phyloP scores from a whole-genome alignment of 2,329 filamentous ascomycete genomes.

The Allantophomopsis lycopodina region DNA sequence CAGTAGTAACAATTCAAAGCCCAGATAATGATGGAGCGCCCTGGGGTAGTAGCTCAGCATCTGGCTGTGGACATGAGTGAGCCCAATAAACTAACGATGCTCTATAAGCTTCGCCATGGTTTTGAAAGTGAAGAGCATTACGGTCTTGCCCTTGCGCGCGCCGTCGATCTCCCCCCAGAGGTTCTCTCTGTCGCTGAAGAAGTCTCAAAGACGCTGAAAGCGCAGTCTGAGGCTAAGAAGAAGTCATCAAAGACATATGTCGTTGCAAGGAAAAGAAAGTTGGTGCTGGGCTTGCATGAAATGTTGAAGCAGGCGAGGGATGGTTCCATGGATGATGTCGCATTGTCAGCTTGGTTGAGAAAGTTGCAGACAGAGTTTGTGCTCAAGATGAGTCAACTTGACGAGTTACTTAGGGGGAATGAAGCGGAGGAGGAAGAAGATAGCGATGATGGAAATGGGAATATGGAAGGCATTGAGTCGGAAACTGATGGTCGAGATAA shows the following conservation, averaged over 20 bases:
- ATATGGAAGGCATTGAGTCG: not conserved
- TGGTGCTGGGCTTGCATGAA: constrained; percentile 61
- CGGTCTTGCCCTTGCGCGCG: constrained; percentile 66
- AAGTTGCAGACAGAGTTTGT: constrained; percentile 66
- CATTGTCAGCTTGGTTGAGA: constrained; percentile 48
- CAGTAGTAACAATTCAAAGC: constrained; percentile 27
- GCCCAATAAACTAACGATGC: constrained; percentile 61
- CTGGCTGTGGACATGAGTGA: constrained; percentile 53
- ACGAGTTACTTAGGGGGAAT: constrained; percentile 34
- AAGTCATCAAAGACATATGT: constrained; percentile 42
- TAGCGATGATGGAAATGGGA: constrained; percentile 3
- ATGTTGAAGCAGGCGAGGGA: constrained; percentile 55
- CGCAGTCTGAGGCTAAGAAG: constrained; percentile 40
- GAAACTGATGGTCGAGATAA: not conserved
- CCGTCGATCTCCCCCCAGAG: constrained; percentile 55
- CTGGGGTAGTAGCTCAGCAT: constrained; percentile 73
- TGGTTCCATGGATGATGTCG: constrained; percentile 49
- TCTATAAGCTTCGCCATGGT: constrained; percentile 71
- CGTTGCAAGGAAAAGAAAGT: constrained; percentile 50
- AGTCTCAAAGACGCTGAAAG: constrained; percentile 49
- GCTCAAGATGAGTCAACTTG: constrained; percentile 36
- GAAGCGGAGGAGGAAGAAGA: constrained; percentile 6
- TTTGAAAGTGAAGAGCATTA: constrained; percentile 62
- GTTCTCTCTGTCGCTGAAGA: constrained; percentile 56
- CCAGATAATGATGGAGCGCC: constrained; percentile 57